Percentiles rank a stretch among this genome's conserved stretches.
Evolutionary conservation across 768 basidiomycete species (phyloP).

Genomic region (Suillus tomentosus): DNA sequence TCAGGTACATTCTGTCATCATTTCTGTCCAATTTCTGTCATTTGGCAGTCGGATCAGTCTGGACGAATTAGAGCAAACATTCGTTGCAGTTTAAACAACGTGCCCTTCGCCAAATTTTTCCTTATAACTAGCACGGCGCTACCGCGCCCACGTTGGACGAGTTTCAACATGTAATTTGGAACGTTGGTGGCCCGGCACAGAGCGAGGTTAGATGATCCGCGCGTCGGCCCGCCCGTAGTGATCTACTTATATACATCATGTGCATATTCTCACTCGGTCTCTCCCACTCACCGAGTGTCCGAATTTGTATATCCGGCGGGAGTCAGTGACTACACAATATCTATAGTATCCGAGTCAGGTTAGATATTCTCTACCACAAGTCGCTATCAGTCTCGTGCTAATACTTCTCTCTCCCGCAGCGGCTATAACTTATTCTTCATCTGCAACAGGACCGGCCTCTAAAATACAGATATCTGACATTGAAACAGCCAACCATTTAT

Average conservation of each 20-base stretch:
- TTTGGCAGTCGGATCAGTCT: too few species aligned
- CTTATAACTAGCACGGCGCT: neutral
- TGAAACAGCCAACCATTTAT: neutral
- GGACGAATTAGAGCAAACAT: neutral
- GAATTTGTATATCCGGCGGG: too few species aligned
- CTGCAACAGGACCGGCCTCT: neutral
- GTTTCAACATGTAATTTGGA: neutral
- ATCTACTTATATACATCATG: too few species aligned
- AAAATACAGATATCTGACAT: neutral
- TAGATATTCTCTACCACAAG: neutral
- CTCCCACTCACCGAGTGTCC: too few species aligned
- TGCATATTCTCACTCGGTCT: too few species aligned
- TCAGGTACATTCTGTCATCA: too few species aligned
- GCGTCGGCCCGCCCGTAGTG: too few species aligned
- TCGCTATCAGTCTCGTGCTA: neutral
- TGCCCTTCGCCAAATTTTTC: neutral
- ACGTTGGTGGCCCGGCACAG: neutral
- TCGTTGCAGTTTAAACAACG: neutral
- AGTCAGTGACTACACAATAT: neutral
- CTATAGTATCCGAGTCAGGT: neutral
- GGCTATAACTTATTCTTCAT: slow-evolving; percentile 2
- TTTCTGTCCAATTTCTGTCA: too few species aligned
- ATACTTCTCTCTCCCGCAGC: neutral
- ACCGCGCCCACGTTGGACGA: neutral
- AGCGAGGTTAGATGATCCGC: too few species aligned